phyloP scores from a whole-genome alignment of 2,329 filamentous ascomycete species.

The Arthrobotrys sphaeroides region DNA sequence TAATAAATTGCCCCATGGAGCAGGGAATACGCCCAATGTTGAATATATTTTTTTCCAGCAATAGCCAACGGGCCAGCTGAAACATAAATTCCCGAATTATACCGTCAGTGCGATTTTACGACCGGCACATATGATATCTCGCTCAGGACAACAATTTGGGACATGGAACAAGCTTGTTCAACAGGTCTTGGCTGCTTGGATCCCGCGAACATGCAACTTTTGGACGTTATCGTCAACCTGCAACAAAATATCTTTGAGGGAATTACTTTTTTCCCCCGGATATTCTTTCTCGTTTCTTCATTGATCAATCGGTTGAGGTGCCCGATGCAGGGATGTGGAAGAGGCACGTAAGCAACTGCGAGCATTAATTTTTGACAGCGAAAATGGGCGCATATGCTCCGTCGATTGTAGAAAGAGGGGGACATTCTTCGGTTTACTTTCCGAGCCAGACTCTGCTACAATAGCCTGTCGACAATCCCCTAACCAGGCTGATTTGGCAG shows the following conservation, averaged over 20 bases:
- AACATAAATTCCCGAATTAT: conserved; percentile 3
- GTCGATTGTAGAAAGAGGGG: neutral
- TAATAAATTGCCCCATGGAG: neutral
- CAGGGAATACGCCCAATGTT: neutral
- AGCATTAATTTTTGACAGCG: too few relatives aligned
- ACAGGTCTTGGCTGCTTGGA: conserved; percentile 8
- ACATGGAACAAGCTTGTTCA: conserved; percentile 16
- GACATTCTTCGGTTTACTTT: neutral
- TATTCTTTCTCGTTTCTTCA: neutral
- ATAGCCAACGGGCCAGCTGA: neutral
- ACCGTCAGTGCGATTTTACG: conserved; percentile 3
- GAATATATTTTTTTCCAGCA: neutral
- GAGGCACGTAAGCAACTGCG: too few relatives aligned
- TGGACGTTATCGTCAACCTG: neutral
- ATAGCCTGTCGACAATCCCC: neutral
- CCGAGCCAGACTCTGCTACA: conserved; percentile 1
- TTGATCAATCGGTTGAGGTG: neutral
- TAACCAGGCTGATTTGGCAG: conserved; percentile 14
- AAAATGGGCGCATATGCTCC: too few relatives aligned
- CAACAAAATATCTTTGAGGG: conserved; percentile 11
- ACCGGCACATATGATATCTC: neutral
- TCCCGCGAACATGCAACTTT: neutral
- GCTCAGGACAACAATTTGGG: neutral
- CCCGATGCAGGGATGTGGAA: neutral
- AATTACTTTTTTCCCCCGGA: conserved; percentile 3